Conservation (phyloP, 176 grass and related monocot species). For the Melocanna baccifera region DNA sequence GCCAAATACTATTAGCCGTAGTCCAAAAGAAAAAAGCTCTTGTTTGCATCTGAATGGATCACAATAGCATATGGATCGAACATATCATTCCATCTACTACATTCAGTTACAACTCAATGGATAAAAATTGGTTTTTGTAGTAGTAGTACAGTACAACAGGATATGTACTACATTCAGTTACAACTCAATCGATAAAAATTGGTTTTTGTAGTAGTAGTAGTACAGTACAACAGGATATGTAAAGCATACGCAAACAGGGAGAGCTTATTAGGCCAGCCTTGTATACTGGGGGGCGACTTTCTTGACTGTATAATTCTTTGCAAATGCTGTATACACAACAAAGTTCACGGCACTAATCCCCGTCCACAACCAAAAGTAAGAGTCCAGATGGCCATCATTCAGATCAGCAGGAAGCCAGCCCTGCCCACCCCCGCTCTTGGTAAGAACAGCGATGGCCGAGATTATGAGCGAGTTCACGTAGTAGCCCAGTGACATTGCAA, state of each 20-base stretch:
- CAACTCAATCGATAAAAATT: too few relatives aligned
- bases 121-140: too few relatives aligned
- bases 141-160: not conserved
- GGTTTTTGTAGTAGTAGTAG: too few relatives aligned
- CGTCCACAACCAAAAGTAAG: conserved; percentile 70
- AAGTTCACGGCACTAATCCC: conserved; percentile 60
- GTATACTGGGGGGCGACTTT: conserved; percentile 22
- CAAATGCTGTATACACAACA: conserved; percentile 50
- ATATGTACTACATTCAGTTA: too few relatives aligned
- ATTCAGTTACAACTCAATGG: too few relatives aligned
- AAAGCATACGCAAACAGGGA: not conserved
- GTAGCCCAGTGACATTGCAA: conserved; percentile 68
- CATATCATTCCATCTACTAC: too few relatives aligned
- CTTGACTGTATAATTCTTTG: conserved; percentile 69
- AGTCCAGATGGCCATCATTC: conserved; percentile 78
- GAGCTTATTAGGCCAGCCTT: not conserved
- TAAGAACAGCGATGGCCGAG: conserved; percentile 30
- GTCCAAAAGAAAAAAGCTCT: too few relatives aligned
- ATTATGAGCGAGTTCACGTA: conserved; percentile 73
- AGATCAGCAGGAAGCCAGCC: conserved; percentile 74
- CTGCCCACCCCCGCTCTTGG: conserved; percentile 9
- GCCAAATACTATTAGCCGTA: too few relatives aligned
- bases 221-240: not conserved
- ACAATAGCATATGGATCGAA: not conserved
- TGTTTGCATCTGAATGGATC: not conserved